Percentiles rank a stretch among this genome's conserved stretches.
Evolutionary conservation across 495 filamentous ascomycete species (phyloP).

Genomic region (Wilcoxina mikolae): DNA sequence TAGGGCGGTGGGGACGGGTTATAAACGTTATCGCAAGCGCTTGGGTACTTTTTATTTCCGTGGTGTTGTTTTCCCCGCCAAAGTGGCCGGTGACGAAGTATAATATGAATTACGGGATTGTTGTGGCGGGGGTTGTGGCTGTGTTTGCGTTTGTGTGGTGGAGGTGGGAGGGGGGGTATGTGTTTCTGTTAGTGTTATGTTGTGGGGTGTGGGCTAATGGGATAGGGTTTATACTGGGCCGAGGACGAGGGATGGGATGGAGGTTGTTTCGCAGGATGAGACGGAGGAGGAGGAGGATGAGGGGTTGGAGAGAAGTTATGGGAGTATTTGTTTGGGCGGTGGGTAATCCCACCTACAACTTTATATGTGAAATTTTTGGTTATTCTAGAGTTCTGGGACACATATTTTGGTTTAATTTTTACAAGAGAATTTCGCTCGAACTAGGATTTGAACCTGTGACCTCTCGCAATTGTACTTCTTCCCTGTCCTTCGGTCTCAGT

Average conservation of each 20-base stretch:
- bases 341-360: no score
- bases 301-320: neutral
- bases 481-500: no score
- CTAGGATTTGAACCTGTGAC: no score
- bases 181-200: conserved; percentile 3
- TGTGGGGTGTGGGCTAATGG: conserved; percentile 1
- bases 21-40: conserved; percentile 46
- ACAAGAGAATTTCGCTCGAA: no score
- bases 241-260: conserved; percentile 38
- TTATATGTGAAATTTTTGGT: no score
- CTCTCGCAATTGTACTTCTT: no score
- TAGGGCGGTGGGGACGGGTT: conserved; percentile 44
- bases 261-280: conserved; percentile 18
- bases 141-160: conserved; percentile 51
- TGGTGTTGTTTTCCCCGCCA: conserved; percentile 53
- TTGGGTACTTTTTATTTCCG: conserved; percentile 55
- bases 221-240: conserved; percentile 42
- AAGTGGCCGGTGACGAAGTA: conserved; percentile 43
- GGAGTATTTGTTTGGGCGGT: no score
- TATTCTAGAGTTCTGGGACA: no score
- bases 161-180: conserved; percentile 45
- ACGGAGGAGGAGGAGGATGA: neutral
- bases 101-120: conserved; percentile 62
- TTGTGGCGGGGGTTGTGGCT: conserved; percentile 48
- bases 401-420: no score